Percentiles rank a stretch among this genome's conserved stretches.
These are phyloP conservation scores for Heliamphora pulchella DNA, from an alignment of 179 eudicot species.

Conservation along the genomic window DNA sequence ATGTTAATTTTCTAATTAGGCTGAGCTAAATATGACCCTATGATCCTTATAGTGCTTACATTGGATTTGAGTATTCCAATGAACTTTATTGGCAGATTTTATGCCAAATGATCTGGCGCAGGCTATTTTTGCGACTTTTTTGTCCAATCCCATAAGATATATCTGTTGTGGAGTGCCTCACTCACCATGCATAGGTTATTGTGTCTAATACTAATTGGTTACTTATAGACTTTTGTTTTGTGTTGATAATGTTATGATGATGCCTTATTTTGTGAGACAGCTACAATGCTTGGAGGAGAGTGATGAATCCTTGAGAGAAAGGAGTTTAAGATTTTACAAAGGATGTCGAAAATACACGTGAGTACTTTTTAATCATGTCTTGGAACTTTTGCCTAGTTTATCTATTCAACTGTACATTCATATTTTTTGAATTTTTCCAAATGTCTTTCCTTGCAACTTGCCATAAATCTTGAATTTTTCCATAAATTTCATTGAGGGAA, in stretches of 20 bases:
- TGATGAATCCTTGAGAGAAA: conserved; percentile 79
- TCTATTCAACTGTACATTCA: background rate
- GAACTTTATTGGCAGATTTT: background rate
- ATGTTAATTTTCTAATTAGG: background rate
- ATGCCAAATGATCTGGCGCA: background rate
- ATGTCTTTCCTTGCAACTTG: background rate
- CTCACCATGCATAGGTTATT: background rate
- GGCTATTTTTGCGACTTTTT: background rate
- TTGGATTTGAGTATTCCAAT: background rate
- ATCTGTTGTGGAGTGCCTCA: background rate
- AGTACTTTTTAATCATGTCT: conserved; percentile 20
- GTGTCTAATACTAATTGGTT: background rate
- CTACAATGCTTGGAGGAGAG: conserved; percentile 77
- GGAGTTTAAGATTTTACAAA: conserved; percentile 78
- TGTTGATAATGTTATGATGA: conserved; percentile 7
- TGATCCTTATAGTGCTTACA: background rate
- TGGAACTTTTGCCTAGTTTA: background rate
- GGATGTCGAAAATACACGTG: conserved; percentile 94
- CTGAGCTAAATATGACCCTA: background rate
- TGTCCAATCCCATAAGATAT: background rate
- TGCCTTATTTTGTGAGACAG: conserved; percentile 30
- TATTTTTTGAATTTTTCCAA: background rate
- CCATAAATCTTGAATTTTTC: no score
- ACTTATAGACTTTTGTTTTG: background rate
- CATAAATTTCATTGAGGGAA: no score